Conservation (phyloP, 331 rosid genomes). For the Ulmus americana region DNA sequence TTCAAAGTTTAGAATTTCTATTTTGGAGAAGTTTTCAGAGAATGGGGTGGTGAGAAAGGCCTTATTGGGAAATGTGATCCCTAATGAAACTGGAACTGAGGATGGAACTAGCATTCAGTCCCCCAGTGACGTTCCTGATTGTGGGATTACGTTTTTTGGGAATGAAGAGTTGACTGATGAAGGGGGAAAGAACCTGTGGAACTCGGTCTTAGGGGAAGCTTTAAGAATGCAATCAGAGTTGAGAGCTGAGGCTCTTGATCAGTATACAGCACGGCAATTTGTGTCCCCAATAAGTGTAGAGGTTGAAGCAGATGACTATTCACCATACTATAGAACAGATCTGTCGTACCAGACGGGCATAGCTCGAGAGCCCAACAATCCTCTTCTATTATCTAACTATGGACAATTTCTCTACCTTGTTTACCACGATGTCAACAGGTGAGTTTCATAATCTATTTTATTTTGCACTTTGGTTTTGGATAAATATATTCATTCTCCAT, state of each 20-base stretch:
- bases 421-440: constrained; percentile 48
- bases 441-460: constrained; percentile 16
- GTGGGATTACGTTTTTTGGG: constrained; percentile 18
- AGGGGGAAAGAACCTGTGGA: constrained; percentile 49
- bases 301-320: constrained; percentile 55
- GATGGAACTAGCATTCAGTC: constrained; percentile 17
- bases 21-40: constrained; percentile 1
- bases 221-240: constrained; percentile 36
- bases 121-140: constrained; percentile 15
- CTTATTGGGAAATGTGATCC: constrained; percentile 17
- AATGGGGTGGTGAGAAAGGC: constrained; percentile 7
- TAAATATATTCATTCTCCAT: neutral
- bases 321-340: constrained; percentile 48
- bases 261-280: constrained; percentile 24
- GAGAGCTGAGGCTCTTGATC: constrained; percentile 33
- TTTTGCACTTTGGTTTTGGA: neutral
- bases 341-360: constrained; percentile 41
- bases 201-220: constrained; percentile 48
- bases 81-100: constrained; percentile 14
- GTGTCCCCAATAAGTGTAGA: constrained; percentile 46
- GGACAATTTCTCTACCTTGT: constrained; percentile 76
- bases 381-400: constrained; percentile 70
- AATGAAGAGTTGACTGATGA: constrained; percentile 29
- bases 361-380: constrained; percentile 36
- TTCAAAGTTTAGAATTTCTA: constrained; percentile 6